A percentile compares a stretch with the other conserved stretches of the same genome.
phyloP scores from a whole-genome alignment of 2,329 filamentous ascomycete species.

The Paramyrothecium roridum region DNA sequence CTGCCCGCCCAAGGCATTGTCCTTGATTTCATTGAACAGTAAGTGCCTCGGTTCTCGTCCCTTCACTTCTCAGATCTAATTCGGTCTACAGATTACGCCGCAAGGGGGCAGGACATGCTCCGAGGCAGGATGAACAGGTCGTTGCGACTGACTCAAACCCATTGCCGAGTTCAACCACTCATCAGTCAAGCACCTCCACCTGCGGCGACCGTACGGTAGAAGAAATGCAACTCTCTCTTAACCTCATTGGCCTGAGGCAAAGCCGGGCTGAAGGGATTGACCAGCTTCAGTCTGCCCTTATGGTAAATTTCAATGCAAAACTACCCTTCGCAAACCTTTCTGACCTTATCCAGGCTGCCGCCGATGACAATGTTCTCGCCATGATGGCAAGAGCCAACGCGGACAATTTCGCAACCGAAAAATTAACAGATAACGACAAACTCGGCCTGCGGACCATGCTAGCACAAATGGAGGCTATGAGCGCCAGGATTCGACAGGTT shows the following conservation, averaged over 20 bases:
- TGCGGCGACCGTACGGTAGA: conserved; percentile 43
- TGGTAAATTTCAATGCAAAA: conserved; percentile 46
- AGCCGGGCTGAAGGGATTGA: conserved; percentile 46
- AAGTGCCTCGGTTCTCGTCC: conserved; percentile 22
- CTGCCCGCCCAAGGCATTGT: conserved; percentile 63
- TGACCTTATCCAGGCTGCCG: conserved; percentile 33
- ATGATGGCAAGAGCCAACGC: conserved; percentile 47
- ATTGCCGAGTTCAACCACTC: conserved; percentile 3
- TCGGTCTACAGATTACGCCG: conserved; percentile 25
- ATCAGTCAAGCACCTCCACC: background rate
- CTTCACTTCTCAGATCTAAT: conserved; percentile 8
- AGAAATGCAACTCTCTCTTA: conserved; percentile 65
- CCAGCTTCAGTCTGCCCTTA: conserved; percentile 55
- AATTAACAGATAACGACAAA: conserved; percentile 39
- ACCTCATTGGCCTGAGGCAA: conserved; percentile 55
- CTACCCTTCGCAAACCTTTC: conserved; percentile 9
- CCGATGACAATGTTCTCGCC: conserved; percentile 40
- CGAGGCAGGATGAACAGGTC: conserved; percentile 25
- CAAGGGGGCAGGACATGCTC: conserved; percentile 34
- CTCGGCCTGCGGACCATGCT: conserved; percentile 46
- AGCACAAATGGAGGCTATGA: conserved; percentile 42
- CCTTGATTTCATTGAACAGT: conserved; percentile 69
- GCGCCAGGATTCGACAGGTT: conserved; percentile 35
- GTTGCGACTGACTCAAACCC: conserved; percentile 15
- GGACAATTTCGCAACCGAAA: conserved; percentile 34